phyloP scores from a whole-genome alignment of 371 early-diverging fungal species.

The Mucor velutinosus region DNA sequence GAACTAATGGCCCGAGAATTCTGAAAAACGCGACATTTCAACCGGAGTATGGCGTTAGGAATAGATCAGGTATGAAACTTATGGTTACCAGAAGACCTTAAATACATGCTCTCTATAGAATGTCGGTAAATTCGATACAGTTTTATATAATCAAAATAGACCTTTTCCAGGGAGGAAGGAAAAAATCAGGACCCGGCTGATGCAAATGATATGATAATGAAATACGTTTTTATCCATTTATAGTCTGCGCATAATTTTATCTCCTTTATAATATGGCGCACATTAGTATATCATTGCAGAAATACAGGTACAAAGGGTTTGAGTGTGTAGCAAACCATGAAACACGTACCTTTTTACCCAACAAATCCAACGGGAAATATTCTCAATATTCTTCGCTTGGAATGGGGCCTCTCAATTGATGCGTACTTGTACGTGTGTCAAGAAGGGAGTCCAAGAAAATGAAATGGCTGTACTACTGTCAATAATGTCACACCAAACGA shows the following conservation, averaged over 20 bases:
- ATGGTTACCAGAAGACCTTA: not conserved
- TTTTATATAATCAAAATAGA: too few relatives aligned
- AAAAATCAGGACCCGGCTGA: not conserved
- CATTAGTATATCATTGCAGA: not conserved
- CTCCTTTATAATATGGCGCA: not conserved
- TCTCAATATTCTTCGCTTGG: not conserved
- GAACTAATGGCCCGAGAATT: not conserved
- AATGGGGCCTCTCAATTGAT: not conserved
- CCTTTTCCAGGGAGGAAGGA: not conserved
- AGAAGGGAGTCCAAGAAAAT: not conserved
- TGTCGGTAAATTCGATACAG: too few relatives aligned
- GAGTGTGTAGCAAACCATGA: not conserved
- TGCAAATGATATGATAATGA: not conserved
- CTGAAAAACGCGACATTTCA: not conserved
- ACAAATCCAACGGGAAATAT: not conserved
- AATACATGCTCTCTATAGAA: too few relatives aligned
- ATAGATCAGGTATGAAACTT: not conserved
- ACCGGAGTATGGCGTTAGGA: not conserved
- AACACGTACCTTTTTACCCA: not conserved
- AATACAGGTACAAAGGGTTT: not conserved
- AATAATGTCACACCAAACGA: not conserved
- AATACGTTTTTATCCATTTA: not conserved
- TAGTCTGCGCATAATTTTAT: not conserved
- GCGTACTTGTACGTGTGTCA: not conserved
- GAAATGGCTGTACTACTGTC: conserved; percentile 4